Conservation (phyloP, 2,329 filamentous ascomycete species). For the Westerdykella aurantiaca region DNA sequence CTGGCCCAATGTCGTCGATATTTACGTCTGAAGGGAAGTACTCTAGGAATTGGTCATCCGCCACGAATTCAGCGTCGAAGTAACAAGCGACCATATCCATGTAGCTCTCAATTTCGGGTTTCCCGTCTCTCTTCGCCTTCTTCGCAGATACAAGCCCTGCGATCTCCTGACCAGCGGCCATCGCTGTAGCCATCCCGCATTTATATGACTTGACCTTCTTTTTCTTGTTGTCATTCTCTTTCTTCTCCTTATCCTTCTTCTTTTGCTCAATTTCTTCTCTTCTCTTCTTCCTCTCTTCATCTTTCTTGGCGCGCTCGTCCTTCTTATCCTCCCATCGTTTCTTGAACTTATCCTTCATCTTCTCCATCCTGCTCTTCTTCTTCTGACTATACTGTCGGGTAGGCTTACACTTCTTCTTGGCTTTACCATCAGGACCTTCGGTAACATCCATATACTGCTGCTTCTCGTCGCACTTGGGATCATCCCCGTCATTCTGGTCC, state of each 20-base stretch:
- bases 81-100: too few species aligned
- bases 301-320: constrained; percentile 1
- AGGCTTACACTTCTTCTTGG: background rate
- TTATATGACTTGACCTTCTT: constrained; percentile 1
- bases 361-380: background rate
- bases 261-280: background rate
- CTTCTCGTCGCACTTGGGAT: constrained; percentile 2
- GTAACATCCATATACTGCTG: background rate
- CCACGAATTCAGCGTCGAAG: too few species aligned
- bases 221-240: background rate
- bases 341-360: background rate
- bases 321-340: too few species aligned
- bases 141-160: constrained; percentile 1
- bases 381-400: too few species aligned
- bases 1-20: too few species aligned
- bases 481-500: constrained; percentile 1
- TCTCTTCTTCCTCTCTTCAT: background rate
- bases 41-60: too few species aligned
- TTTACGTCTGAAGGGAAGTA: too few species aligned
- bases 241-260: background rate
- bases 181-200: constrained; percentile 3
- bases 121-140: too few species aligned
- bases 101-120: too few species aligned
- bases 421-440: constrained; percentile 1
- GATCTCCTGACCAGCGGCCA: constrained; percentile 1